Conservation (phyloP, 2,329 filamentous ascomycete genomes). For the Tolypocladium cylindrosporum region DNA sequence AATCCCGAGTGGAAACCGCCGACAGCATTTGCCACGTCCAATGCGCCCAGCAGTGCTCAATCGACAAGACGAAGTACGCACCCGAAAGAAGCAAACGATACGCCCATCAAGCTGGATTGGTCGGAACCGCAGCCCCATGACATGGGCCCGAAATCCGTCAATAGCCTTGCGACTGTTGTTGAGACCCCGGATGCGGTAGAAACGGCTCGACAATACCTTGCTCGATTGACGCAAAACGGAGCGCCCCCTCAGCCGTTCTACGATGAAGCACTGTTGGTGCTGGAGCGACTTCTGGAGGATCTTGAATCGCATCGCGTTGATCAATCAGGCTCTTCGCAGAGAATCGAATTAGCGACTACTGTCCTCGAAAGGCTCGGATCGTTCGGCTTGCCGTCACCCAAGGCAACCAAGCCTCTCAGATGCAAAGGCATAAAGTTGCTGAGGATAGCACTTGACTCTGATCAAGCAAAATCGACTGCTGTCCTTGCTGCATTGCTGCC, state of each 20-base stretch:
- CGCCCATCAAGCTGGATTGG: not conserved
- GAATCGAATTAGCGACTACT: constrained; percentile 5
- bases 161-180: not conserved
- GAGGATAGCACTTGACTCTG: constrained; percentile 7
- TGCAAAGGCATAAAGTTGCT: constrained; percentile 15
- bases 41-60: not conserved
- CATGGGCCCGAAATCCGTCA: not conserved
- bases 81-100: not conserved
- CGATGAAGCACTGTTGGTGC: constrained; percentile 1
- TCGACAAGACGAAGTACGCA: not conserved
- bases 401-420: constrained; percentile 4
- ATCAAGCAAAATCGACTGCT: constrained; percentile 7
- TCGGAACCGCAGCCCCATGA: not conserved
- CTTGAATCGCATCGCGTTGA: not conserved
- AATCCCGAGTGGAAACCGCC: not conserved
- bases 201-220: constrained; percentile 1
- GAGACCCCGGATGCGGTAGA: not conserved
- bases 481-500: constrained; percentile 12
- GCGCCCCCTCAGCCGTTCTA: constrained; percentile 1
- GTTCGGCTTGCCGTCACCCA: constrained; percentile 5
- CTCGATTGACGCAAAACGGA: not conserved
- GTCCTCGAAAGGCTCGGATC: constrained; percentile 10
- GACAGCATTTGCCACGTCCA: not conserved
- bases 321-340: not conserved
- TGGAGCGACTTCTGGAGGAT: constrained; percentile 5